Percentiles rank a stretch among this genome's conserved stretches.
These are phyloP conservation scores for Prunus salicina DNA, from an alignment of 306 rosid genomes.

Conservation along the genomic window DNA sequence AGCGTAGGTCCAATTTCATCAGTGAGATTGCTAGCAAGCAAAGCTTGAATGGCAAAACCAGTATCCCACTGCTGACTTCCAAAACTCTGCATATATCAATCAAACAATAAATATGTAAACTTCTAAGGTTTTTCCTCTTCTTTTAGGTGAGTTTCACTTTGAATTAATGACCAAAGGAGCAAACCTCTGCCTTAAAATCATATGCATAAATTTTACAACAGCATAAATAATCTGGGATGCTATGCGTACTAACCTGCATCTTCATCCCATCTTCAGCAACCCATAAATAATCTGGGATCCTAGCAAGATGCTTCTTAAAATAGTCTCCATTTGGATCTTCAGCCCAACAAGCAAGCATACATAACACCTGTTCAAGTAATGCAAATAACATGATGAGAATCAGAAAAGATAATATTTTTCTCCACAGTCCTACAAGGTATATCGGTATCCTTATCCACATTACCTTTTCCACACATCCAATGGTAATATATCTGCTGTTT, in stretches of 20 bases:
- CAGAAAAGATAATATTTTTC: neutral
- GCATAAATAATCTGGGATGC: too few relatives aligned
- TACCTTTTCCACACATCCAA: slow-evolving; percentile 63
- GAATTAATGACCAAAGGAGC: too few relatives aligned
- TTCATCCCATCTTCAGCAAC: slow-evolving; percentile 77
- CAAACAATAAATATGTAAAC: too few relatives aligned
- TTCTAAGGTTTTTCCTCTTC: too few relatives aligned
- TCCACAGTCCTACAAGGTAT: too few relatives aligned
- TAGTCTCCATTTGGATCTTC: slow-evolving; percentile 74
- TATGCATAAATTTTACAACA: too few relatives aligned
- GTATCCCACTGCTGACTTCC: slow-evolving; percentile 68
- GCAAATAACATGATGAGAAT: neutral
- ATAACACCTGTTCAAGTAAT: slow-evolving; percentile 34
- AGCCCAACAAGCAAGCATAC: slow-evolving; percentile 79
- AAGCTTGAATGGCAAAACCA: slow-evolving; percentile 50
- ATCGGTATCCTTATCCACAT: neutral
- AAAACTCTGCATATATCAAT: slow-evolving; percentile 36
- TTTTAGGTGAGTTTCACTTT: too few relatives aligned
- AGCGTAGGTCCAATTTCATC: slow-evolving; percentile 50
- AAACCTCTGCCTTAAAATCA: too few relatives aligned
- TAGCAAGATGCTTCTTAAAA: slow-evolving; percentile 66
- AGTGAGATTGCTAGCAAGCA: slow-evolving; percentile 45
- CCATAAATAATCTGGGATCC: slow-evolving; percentile 71
- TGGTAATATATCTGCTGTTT: slow-evolving; percentile 56
- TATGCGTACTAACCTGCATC: slow-evolving; percentile 45